Evolutionary conservation across 2,329 filamentous ascomycete species (phyloP), one percentile per base, ranked within the genome.

Genomic region (Periglandula ipomoeae): DNA sequence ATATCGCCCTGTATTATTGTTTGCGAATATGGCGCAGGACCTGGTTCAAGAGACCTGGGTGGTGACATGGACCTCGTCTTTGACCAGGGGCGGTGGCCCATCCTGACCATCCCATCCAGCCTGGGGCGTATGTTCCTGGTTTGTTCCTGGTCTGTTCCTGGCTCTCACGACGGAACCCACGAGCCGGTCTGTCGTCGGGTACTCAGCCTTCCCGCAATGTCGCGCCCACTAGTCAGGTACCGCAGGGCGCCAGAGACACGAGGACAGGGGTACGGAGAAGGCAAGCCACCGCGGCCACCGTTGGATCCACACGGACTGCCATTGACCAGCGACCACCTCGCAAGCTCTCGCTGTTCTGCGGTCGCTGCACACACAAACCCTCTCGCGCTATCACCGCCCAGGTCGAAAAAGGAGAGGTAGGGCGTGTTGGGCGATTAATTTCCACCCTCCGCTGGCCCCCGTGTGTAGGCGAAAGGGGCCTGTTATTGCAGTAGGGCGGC

Each of bases 1-100:
- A 35, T 19, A n/a, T 38, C 17, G 39, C 23, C 68, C 68, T 67
- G 2, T 69, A 68, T 70, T 68, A 70, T 67, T 64, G 60, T 58
- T 19, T 52, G 42, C 49, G 49, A 22, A 43, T 26, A 46, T 39
- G 34, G 32, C 44, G 23, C 19, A 30, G 44, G 35, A 23, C 35
- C 44, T 20, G n/a, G 44, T n/a, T 40, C n/a, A 20, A 15, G 37
- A 7, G 23, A 17, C 38, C 17, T 41, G 46, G 46, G 23, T 24
- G 43, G 43, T 17, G 19, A 9, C 43, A 23, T 35, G 43, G 27
- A 22, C 17, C 24, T 19, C n/a, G 17, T 43, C 30, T n/a, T 35
- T 17, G 15, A 6, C 11, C 23, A 13, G 40, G 40, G 22, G 17
- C 4, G 4, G 13, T n/a, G 30, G 40, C 15, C 40, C n/a, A 42